Evolutionary conservation across 176 grass and related monocot genomes (phyloP), one percentile per base, ranked within the genome.

Genomic region (Olyra latifolia): DNA sequence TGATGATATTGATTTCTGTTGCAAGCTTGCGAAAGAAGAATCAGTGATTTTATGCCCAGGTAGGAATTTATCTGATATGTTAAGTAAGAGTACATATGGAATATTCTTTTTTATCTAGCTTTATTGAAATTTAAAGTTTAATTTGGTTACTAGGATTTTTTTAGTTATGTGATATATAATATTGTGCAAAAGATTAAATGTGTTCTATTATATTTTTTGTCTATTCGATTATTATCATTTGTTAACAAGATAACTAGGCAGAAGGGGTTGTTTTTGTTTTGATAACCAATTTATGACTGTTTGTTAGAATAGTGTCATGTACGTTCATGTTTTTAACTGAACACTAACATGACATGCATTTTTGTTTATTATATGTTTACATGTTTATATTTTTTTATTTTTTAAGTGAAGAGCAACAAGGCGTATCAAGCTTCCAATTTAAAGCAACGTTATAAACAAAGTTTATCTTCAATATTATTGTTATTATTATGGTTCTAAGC

Each of bases 1-100:
- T 57, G 92, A 94, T 53, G 95, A 98, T 74, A 63, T 94, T 75
- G 88, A 98, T 56, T 94, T 97, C 72, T 98, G 95, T 44, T 84
- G 74, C 47, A 87, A 94, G 71, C 82, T 97, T 39, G 95, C 95
- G 13, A 94, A 92, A 87, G 91, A 97, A 71, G 92, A 97, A 27
- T 94, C 95, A 0, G 85, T 97, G 13, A 87, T 97, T 74, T 66
- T 98, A 52, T 83, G 80, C 23, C 95, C 92, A 91, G 95, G 92
- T 94, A 85, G 7, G 70, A 28, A 79, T 28, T 13, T 1, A 14
- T 76, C 35, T 67, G 10, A 14, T 45, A 5, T 13, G 42, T 74
- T 22, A 16, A 49, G 5, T 0, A 35, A 68, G 42, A 42, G 3
- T 46, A 54, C 29, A n/a, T 65, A 17, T 28, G 29, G 0, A n/a